Base-by-base conservation (phyloP, 2,329 filamentous ascomycete species). In the Curvularia sp. region DNA sequence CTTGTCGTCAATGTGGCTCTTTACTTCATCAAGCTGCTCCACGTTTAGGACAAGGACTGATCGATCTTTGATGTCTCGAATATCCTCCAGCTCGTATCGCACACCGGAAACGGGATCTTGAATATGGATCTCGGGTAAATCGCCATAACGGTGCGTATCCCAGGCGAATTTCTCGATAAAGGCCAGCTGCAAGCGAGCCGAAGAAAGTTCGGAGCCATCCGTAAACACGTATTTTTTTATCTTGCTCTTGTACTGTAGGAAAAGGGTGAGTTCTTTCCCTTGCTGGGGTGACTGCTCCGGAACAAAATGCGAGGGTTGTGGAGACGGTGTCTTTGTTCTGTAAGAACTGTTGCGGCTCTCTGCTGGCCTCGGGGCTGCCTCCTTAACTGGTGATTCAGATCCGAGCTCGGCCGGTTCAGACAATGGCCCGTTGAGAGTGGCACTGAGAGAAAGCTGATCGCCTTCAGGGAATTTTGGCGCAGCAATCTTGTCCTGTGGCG, bases 111-210 rank as follows among this genome's bases (percentile, higher is more conserved):
- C 86, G 0, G 93, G 90, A 74, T 99, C 95, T 76, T 99, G 95
- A 15, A 99, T 95, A 75, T 99, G 97, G 15, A 99, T 98, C 69
- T 99, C 95, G 0, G 95, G 95, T 45, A 99, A 80, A 74, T 99
- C 95, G 7, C 95, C 95, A 70, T 97, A 96, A 60, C 92, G 90
- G 68, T 98, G 93, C 0, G 94, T 97, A 69, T 97, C 98, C 93
- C 96, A 99, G 0, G 94, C 95, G 74, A 99, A 99, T 75, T 97
- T 99, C 68, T 99, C 95, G 68, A 99, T 99, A 69, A 99, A 99
- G 0, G 95, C 94, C 27, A 99, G 84, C 76, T 99, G 94, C 57
- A 99, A 79, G 23, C 93, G 87, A 1, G 93, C 93, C 58, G 97
- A 89, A 2, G 92, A 94, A 10, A 99, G 83, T 61, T 94, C 92